Percentiles rank a stretch among this genome's conserved stretches.
Conservation (phyloP, 1,284 basidiomycete species). For the Heterobasidion occidentale region DNA sequence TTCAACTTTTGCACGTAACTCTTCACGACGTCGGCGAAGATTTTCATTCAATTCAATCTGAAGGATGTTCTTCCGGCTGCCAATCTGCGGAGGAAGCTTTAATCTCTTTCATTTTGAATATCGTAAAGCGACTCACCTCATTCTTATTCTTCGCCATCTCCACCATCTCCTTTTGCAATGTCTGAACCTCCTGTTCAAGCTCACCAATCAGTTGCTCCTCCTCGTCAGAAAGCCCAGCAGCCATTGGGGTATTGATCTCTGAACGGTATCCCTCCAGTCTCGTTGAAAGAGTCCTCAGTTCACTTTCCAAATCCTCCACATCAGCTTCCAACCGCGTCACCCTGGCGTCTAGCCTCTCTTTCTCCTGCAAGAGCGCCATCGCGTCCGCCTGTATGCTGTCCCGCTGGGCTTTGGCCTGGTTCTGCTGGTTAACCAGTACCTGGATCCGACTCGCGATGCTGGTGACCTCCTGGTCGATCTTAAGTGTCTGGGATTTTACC, state of each 20-base stretch:
- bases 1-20: slow-evolving; percentile 75
- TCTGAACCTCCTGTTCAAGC: slow-evolving; percentile 75
- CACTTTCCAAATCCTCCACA: slow-evolving; percentile 66
- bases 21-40: slow-evolving; percentile 71
- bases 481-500: slow-evolving; percentile 62
- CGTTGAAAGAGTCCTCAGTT: slow-evolving; percentile 51
- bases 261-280: slow-evolving; percentile 58
- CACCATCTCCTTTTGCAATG: slow-evolving; percentile 61
- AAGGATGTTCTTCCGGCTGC: slow-evolving; percentile 70
- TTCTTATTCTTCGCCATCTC: slow-evolving; percentile 65
- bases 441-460: slow-evolving; percentile 70
- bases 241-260: slow-evolving; percentile 76
- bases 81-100: slow-evolving; percentile 42
- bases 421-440: slow-evolving; percentile 62
- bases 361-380: slow-evolving; percentile 56
- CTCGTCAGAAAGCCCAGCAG: slow-evolving; percentile 61
- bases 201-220: slow-evolving; percentile 67
- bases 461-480: slow-evolving; percentile 87
- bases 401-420: slow-evolving; percentile 63
- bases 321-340: slow-evolving; percentile 62
- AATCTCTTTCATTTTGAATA: not conserved
- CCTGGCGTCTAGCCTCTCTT: slow-evolving; percentile 60
- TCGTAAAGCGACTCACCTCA: slow-evolving; percentile 43
- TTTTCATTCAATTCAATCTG: slow-evolving; percentile 94
- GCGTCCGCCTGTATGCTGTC: slow-evolving; percentile 65